These are phyloP conservation scores for Penicillium sp. DNA, from an alignment of 2,329 filamentous ascomycete species.

Conservation along the genomic window DNA sequence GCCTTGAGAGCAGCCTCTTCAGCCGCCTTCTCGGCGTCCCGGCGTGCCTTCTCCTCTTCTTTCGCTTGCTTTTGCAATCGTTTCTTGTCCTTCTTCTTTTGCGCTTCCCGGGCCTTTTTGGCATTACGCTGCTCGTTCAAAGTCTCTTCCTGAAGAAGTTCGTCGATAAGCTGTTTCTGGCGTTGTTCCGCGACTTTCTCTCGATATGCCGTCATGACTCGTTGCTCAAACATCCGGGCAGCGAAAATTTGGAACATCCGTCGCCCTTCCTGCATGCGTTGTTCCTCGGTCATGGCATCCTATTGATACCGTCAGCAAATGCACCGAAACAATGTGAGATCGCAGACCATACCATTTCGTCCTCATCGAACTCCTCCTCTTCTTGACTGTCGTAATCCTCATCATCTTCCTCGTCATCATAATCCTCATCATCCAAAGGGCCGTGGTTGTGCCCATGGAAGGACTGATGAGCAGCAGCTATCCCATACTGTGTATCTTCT, in stretches of 20 bases:
- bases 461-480: constrained; percentile 57
- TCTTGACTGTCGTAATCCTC: constrained; percentile 63
- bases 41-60: constrained; percentile 86
- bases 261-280: constrained; percentile 97
- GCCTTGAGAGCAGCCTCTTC: constrained; percentile 76
- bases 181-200: constrained; percentile 95
- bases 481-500: constrained; percentile 75
- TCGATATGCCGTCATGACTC: constrained; percentile 93
- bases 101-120: constrained; percentile 90
- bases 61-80: constrained; percentile 81
- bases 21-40: constrained; percentile 83
- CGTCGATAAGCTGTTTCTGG: constrained; percentile 84
- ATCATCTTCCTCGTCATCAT: constrained; percentile 70
- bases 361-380: constrained; percentile 64
- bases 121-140: constrained; percentile 77
- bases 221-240: constrained; percentile 97
- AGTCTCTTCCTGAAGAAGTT: constrained; percentile 80
- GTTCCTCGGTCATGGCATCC: constrained; percentile 96
- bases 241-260: constrained; percentile 99
- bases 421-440: constrained; percentile 71
- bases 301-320: constrained; percentile 49
- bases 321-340: constrained; percentile 8
- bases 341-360: constrained; percentile 57
- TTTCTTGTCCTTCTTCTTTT: constrained; percentile 93
- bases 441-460: constrained; percentile 73